phyloP scores from a whole-genome alignment of 306 rosid species.

The Cyclanthera cordifolia region DNA sequence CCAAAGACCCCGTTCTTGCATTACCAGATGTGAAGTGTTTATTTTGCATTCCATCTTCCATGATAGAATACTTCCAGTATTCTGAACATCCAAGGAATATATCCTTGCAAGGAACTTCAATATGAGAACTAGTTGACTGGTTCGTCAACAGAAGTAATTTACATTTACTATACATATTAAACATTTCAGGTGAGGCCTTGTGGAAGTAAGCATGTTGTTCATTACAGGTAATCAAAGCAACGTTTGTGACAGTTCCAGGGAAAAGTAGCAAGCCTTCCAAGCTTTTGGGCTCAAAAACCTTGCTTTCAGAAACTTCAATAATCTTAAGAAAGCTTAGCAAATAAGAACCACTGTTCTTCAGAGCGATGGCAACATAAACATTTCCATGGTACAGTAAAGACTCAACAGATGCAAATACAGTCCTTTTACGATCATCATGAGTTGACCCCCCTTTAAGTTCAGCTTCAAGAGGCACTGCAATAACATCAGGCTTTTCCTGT shows the following conservation, averaged over 20 bases:
- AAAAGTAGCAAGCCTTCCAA: slow-evolving; percentile 66
- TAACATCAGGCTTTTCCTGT: slow-evolving; percentile 46
- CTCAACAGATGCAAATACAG: slow-evolving; percentile 52
- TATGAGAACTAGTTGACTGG: slow-evolving; percentile 52
- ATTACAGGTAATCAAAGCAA: slow-evolving; percentile 57
- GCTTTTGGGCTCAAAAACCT: slow-evolving; percentile 46
- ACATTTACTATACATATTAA: slow-evolving; percentile 34
- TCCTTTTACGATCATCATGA: slow-evolving; percentile 23
- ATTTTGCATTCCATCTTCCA: slow-evolving; percentile 30
- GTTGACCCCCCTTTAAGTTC: slow-evolving; percentile 30
- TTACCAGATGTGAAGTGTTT: slow-evolving; percentile 26
- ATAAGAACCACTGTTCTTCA: slow-evolving; percentile 48
- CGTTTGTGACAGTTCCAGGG: slow-evolving; percentile 65
- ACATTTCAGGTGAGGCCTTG: slow-evolving; percentile 25
- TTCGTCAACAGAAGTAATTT: slow-evolving; percentile 57
- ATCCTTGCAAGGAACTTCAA: slow-evolving; percentile 66
- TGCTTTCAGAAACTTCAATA: slow-evolving; percentile 35
- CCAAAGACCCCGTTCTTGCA: slow-evolving; percentile 25
- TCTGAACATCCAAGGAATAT: slow-evolving; percentile 44
- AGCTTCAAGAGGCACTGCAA: slow-evolving; percentile 78
- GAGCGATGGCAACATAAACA: slow-evolving; percentile 32
- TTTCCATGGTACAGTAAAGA: slow-evolving; percentile 14
- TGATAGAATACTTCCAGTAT: slow-evolving; percentile 32
- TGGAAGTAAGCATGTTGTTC: slow-evolving; percentile 21
- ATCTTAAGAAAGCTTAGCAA: slow-evolving; percentile 45